Percentiles rank a stretch among this genome's conserved stretches.
These are phyloP conservation scores for Pythium insidiosum DNA, from an alignment of 352 stramenopile species.

Conservation along the genomic window DNA sequence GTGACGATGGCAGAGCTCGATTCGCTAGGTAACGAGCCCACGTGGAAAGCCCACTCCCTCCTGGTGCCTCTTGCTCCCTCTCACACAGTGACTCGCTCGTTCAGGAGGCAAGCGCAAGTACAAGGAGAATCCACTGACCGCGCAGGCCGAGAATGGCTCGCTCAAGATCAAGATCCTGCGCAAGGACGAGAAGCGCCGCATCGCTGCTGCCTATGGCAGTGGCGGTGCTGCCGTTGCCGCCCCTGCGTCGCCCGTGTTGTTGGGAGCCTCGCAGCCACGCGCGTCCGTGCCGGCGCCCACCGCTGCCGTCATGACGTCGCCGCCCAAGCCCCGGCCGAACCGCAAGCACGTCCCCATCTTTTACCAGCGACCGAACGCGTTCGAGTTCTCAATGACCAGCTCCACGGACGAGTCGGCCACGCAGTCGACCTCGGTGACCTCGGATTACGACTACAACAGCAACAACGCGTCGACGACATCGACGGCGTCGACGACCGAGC, in stretches of 20 bases:
- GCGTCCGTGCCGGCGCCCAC: not conserved
- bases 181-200: slow-evolving; percentile 20
- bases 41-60: no score
- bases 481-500: slow-evolving; percentile 20
- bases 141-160: slow-evolving; percentile 63
- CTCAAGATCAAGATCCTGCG: slow-evolving; percentile 76
- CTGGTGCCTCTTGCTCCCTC: no score
- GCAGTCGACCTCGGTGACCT: slow-evolving; percentile 30
- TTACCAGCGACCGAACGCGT: slow-evolving; percentile 43
- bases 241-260: not conserved
- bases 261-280: not conserved
- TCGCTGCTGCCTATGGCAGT: not conserved
- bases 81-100: not conserved
- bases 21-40: no score
- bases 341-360: slow-evolving; percentile 80
- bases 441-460: slow-evolving; percentile 12
- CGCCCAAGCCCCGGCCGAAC: slow-evolving; percentile 69
- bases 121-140: slow-evolving; percentile 69
- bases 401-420: slow-evolving; percentile 24
- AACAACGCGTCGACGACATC: slow-evolving; percentile 13
- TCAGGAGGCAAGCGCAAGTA: slow-evolving; percentile 59
- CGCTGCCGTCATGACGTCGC: slow-evolving; percentile 21
- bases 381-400: slow-evolving; percentile 19
- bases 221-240: not conserved
- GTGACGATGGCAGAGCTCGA: no score